A percentile compares a stretch with the other conserved stretches of the same genome.
Conservation (phyloP, 2,329 filamentous ascomycete genomes). For the Exophiala alcalophila region DNA sequence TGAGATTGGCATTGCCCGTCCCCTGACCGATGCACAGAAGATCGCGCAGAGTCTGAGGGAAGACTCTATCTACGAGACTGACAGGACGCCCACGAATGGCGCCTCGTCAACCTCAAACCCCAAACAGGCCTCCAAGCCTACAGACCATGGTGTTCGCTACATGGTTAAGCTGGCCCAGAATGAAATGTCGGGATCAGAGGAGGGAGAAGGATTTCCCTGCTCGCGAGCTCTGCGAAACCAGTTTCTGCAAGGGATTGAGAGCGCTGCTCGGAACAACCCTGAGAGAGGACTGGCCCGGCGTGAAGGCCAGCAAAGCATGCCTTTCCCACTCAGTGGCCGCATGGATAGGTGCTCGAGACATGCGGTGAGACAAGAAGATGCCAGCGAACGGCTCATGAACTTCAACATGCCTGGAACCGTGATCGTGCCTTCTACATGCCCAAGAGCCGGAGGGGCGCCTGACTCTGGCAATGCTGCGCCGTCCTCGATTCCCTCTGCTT, state of each 20-base stretch:
- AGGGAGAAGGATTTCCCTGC: conserved; percentile 3
- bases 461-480: too few relatives aligned
- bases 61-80: conserved; percentile 24
- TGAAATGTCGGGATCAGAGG: conserved; percentile 5
- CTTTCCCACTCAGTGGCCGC: conserved; percentile 19
- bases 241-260: conserved; percentile 14
- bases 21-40: conserved; percentile 26
- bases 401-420: too few relatives aligned
- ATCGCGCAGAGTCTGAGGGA: conserved; percentile 30
- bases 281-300: conserved; percentile 10
- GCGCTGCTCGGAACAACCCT: conserved; percentile 2
- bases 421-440: too few relatives aligned
- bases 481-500: too few relatives aligned
- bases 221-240: conserved; percentile 8
- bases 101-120: not conserved
- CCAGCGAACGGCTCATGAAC: too few relatives aligned
- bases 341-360: conserved; percentile 17
- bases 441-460: too few relatives aligned
- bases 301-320: conserved; percentile 22
- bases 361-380: too few relatives aligned
- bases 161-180: conserved; percentile 11
- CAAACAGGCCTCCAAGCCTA: not conserved
- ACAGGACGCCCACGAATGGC: not conserved
- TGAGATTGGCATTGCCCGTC: conserved; percentile 35
- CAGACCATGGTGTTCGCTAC: conserved; percentile 12